Evolutionary conservation across 2,329 filamentous ascomycete genomes (phyloP), one percentile per base, ranked within the genome.

Genomic region (Penicillium griseofulvum): DNA sequence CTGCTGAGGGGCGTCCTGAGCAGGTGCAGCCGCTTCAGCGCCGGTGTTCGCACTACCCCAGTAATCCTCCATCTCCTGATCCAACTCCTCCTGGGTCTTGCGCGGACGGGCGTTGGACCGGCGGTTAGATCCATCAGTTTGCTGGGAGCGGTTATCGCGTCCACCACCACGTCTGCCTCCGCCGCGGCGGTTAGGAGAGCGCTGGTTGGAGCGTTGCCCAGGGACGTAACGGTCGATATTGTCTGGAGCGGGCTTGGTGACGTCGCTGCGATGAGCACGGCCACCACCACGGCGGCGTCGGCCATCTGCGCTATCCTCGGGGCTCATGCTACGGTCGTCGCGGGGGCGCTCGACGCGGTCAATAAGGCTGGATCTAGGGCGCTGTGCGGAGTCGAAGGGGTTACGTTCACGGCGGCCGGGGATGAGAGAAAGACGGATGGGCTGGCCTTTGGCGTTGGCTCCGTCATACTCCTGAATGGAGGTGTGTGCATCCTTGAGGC

Each of bases 31-130:
- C 17, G 69, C 67, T 49, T 68, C 74, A 45, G 75, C 72, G 54
- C 65, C 69, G 45, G 65, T 59, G 48, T 57, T 72, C 36, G 73
- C 72, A 26, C 76, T 78, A 29, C 82, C 86, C 79, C 91, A 97
- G 74, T 97, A 97, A 69, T 96, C 90, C 29, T 87, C 91, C 92
- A 97, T 97, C 76, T 97, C 92, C n/a, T 90, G 90, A 71, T 97
- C 92, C 38, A 97, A 80, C 71, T 97, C 90, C 66, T 96, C 90
- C 63, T 91, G 88, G 0, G 92, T 96, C 82, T 96, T 96, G 75
- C 85, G 88, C 2, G 86, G 81, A 46, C 90, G 83, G 22, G 62
- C 65, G 50, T 83, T 81, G 44, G 78, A 78, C 31, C 76, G 61
- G 74, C 77, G 57, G 73, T 69, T 58, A 14, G 51, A 53, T 45